These are phyloP conservation scores for Bryum argenteum DNA, from an alignment of 225 moss, liverwort and hornwort species.

Conservation along the genomic window DNA sequence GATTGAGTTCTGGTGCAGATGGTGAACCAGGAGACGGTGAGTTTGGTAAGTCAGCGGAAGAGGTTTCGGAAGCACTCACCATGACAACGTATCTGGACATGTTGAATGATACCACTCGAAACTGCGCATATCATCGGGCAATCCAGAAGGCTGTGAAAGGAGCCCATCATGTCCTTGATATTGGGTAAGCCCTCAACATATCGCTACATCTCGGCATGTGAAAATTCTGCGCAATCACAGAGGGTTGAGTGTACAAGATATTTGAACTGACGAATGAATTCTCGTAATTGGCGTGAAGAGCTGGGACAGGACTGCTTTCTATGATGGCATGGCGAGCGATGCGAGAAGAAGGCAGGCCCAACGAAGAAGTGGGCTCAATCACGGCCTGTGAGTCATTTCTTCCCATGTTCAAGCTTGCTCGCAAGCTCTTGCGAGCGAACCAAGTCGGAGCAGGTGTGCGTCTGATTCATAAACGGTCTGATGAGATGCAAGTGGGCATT, in stretches of 20 bases:
- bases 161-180: constrained; percentile 76
- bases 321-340: constrained; percentile 90
- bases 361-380: constrained; percentile 33
- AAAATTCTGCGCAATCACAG: background rate
- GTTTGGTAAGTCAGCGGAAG: constrained; percentile 26
- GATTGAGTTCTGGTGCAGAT: constrained; percentile 42
- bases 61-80: constrained; percentile 62
- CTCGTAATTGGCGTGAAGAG: constrained; percentile 45
- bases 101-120: constrained; percentile 77
- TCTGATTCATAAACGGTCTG: constrained; percentile 90
- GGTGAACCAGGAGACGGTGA: constrained; percentile 31
- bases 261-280: constrained; percentile 9
- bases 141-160: constrained; percentile 83
- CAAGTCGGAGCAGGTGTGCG: constrained; percentile 64
- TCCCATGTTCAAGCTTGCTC: constrained; percentile 86
- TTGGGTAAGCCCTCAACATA: constrained; percentile 50
- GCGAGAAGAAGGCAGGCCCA: constrained; percentile 28
- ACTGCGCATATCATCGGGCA: constrained; percentile 67
- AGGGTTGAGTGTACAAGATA: background rate
- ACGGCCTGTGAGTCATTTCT: constrained; percentile 93
- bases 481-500: constrained; percentile 89
- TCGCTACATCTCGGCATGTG: background rate
- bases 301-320: constrained; percentile 87
- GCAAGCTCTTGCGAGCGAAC: constrained; percentile 64
- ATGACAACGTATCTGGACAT: constrained; percentile 91